Evolutionary conservation across 306 rosid genomes (phyloP).

Genomic region (Fagus sylvatica): DNA sequence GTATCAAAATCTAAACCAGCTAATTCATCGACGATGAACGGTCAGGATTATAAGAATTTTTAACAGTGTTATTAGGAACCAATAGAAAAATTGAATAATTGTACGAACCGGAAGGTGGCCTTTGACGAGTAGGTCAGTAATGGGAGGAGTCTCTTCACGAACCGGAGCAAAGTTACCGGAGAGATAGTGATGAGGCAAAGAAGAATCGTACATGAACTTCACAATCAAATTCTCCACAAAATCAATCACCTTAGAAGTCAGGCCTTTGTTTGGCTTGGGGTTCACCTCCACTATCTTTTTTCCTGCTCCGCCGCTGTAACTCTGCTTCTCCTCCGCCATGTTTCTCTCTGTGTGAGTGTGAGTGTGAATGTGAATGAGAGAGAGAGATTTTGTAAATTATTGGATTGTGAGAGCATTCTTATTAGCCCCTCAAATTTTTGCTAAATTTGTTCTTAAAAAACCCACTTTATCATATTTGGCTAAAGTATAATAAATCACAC

Average conservation of each 20-base stretch:
- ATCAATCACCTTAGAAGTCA: slow-evolving; percentile 56
- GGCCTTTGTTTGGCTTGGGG: slow-evolving; percentile 71
- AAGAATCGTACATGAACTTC: slow-evolving; percentile 63
- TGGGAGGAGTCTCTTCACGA: slow-evolving; percentile 77
- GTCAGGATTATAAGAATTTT: too few species aligned
- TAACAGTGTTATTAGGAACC: too few species aligned
- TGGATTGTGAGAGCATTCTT: too few species aligned
- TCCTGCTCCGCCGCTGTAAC: slow-evolving; percentile 1
- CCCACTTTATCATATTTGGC: too few species aligned
- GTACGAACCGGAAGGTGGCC: slow-evolving; percentile 81
- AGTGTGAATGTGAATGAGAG: too few species aligned
- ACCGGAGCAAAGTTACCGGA: slow-evolving; percentile 87
- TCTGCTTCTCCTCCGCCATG: slow-evolving; percentile 32
- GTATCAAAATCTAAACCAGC: too few species aligned
- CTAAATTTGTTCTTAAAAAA: too few species aligned
- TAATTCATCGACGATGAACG: too few species aligned
- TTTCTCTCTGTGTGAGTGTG: not conserved
- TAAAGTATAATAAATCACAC: too few species aligned
- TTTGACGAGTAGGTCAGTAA: slow-evolving; percentile 53
- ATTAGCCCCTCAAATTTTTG: too few species aligned
- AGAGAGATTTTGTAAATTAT: too few species aligned
- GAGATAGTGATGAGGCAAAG: slow-evolving; percentile 76
- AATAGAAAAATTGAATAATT: not conserved
- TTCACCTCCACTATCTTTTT: slow-evolving; percentile 45
- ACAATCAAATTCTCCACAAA: slow-evolving; percentile 69